These are phyloP conservation scores for Kodamaea sp. DNA, from an alignment of 1,139 yeast species.

Conservation along the genomic window DNA sequence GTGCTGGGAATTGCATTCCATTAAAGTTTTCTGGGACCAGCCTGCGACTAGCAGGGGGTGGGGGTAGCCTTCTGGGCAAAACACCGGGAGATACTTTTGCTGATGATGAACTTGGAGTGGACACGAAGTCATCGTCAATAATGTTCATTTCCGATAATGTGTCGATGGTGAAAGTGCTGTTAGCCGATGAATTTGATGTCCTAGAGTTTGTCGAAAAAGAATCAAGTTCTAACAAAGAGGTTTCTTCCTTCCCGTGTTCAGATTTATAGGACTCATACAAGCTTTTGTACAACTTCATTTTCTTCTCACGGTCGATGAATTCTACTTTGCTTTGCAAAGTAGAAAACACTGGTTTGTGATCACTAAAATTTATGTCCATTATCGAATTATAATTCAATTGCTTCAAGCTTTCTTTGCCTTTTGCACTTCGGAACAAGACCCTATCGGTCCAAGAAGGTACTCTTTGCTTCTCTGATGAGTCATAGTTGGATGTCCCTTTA, in stretches of 20 bases:
- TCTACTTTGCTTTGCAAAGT: slow-evolving; percentile 66
- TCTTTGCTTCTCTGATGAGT: slow-evolving; percentile 87
- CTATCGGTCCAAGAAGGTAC: slow-evolving; percentile 98
- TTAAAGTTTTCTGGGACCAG: slow-evolving; percentile 10
- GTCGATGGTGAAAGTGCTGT: slow-evolving; percentile 25
- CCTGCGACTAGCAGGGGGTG: slow-evolving; percentile 36
- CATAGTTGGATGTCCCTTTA: slow-evolving; percentile 80
- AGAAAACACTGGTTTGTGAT: slow-evolving; percentile 90
- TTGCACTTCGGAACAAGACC: slow-evolving; percentile 51
- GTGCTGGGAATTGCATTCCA: slow-evolving; percentile 9
- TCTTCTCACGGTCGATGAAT: slow-evolving; percentile 52
- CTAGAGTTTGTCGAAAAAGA: slow-evolving; percentile 16
- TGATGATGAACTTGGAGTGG: slow-evolving; percentile 2
- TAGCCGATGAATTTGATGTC: slow-evolving; percentile 13
- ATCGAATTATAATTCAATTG: slow-evolving; percentile 64
- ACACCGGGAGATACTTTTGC: slow-evolving; percentile 6
- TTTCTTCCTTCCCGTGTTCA: slow-evolving; percentile 27
- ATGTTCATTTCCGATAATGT: slow-evolving; percentile 41
- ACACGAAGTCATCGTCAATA: slow-evolving; percentile 28
- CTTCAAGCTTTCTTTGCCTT: slow-evolving; percentile 43
- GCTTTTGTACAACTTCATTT: slow-evolving; percentile 28
- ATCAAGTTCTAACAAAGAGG: slow-evolving; percentile 22
- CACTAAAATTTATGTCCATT: slow-evolving; percentile 65
- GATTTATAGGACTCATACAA: slow-evolving; percentile 35
- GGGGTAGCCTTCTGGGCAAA: slow-evolving; percentile 38